Evolutionary conservation across 2,329 filamentous ascomycete genomes (phyloP).

Genomic region (Fusarium circinatum): DNA sequence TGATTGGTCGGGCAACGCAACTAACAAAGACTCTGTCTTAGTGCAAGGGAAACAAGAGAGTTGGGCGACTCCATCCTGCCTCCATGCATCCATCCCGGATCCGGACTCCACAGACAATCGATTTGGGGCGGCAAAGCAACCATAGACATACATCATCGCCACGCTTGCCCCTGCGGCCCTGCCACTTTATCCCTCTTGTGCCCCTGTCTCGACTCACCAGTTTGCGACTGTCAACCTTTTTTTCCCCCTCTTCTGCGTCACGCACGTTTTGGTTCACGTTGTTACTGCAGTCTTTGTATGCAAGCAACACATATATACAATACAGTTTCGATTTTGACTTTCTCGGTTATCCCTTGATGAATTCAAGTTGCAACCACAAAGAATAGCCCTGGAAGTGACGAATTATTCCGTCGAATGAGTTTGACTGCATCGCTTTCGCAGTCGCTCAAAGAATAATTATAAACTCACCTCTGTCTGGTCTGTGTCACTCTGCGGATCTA

Average conservation of each 20-base stretch:
- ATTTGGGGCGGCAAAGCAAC: conserved; percentile 47
- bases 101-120: conserved; percentile 49
- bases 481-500: conserved; percentile 44
- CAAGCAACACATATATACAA: background rate
- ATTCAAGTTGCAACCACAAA: conserved; percentile 4
- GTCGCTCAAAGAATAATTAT: conserved; percentile 9
- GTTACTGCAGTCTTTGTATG: background rate
- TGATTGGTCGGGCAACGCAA: conserved; percentile 43
- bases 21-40: conserved; percentile 42
- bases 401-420: conserved; percentile 3
- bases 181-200: conserved; percentile 38
- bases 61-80: conserved; percentile 41
- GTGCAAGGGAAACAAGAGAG: conserved; percentile 35
- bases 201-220: conserved; percentile 39
- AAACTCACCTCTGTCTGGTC: conserved; percentile 23
- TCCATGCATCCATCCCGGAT: conserved; percentile 48
- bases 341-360: conserved; percentile 16
- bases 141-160: conserved; percentile 49
- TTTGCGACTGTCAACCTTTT: conserved; percentile 33
- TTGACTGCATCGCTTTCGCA: conserved; percentile 12
- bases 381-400: conserved; percentile 8
- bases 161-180: conserved; percentile 45
- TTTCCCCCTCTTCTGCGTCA: conserved; percentile 24
- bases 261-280: conserved; percentile 12
- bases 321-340: conserved; percentile 20